A percentile compares a stretch with the other conserved stretches of the same genome.
Evolutionary conservation across 805 yeast species (phyloP).

Genomic region (Saturnispora quitensis): DNA sequence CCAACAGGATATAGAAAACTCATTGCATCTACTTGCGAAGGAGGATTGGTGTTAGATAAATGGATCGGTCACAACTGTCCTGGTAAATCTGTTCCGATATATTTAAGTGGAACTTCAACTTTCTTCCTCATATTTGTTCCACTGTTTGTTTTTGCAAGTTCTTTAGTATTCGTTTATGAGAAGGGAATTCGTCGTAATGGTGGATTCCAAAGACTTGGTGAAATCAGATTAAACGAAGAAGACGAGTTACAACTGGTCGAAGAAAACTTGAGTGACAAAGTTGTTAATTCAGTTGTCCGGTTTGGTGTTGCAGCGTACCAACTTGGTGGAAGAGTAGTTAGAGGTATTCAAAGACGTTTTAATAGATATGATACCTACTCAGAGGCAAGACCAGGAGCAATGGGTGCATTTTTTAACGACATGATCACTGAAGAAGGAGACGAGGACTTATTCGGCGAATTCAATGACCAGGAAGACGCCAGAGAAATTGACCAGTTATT

Average conservation of each 20-base stretch:
- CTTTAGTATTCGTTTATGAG: constrained; percentile 64
- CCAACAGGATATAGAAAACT: constrained; percentile 90
- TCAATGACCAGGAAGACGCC: constrained; percentile 38
- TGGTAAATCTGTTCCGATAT: constrained; percentile 61
- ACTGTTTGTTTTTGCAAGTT: constrained; percentile 39
- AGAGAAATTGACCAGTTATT: constrained; percentile 36
- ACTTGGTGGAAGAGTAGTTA: constrained; percentile 9
- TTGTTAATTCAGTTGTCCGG: constrained; percentile 49
- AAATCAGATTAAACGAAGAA: constrained; percentile 73
- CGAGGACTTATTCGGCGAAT: constrained; percentile 26
- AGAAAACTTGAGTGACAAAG: constrained; percentile 49
- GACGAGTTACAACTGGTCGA: constrained; percentile 45
- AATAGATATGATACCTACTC: constrained; percentile 18
- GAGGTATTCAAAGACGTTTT: not conserved
- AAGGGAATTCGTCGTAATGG: constrained; percentile 75
- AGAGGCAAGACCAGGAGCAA: constrained; percentile 16
- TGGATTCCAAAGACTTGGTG: constrained; percentile 71
- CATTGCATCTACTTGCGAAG: constrained; percentile 77
- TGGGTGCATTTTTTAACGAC: constrained; percentile 24
- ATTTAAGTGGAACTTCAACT: constrained; percentile 45
- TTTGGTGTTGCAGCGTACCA: constrained; percentile 38
- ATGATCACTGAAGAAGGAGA: constrained; percentile 22
- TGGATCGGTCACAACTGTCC: constrained; percentile 73
- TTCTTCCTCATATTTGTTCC: constrained; percentile 51
- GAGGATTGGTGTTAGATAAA: constrained; percentile 65